Evolutionary conservation across 2,329 filamentous ascomycete species (phyloP).

Genomic region (Fusarium sp.): DNA sequence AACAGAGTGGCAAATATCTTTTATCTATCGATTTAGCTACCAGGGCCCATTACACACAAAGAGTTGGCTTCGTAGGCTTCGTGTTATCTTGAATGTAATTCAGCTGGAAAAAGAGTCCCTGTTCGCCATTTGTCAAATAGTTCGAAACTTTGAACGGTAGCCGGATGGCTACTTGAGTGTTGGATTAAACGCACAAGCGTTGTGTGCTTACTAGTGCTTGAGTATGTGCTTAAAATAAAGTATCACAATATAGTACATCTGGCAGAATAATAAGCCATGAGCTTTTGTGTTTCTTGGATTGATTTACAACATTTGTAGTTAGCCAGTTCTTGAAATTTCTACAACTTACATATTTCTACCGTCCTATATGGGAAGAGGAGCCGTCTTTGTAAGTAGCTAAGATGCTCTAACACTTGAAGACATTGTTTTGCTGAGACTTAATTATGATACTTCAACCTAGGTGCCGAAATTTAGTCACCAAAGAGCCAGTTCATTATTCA

Average conservation of each 20-base stretch:
- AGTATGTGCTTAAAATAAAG: not conserved
- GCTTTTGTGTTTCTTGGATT: not conserved
- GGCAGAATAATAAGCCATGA: not conserved
- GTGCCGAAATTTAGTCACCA: not conserved
- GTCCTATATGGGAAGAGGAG: not conserved
- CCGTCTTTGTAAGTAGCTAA: not conserved
- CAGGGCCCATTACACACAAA: too few relatives aligned
- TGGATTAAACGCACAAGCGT: not conserved
- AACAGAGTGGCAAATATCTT: too few relatives aligned
- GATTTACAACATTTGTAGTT: not conserved
- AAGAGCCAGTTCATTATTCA: not conserved
- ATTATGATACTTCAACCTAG: not conserved
- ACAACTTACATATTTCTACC: not conserved
- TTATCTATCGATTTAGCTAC: too few relatives aligned
- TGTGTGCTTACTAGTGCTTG: too few relatives aligned
- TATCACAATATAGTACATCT: not conserved
- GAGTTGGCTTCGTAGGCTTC: too few relatives aligned
- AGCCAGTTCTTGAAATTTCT: not conserved
- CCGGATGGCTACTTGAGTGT: not conserved
- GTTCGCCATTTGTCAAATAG: too few relatives aligned
- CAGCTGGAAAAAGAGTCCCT: too few relatives aligned
- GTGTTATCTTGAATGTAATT: accelerated
- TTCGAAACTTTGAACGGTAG: not conserved
- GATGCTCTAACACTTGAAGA: not conserved
- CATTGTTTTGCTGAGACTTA: not conserved